A percentile compares a stretch with the other conserved stretches of the same genome.
Evolutionary conservation across 805 yeast species (phyloP).

Genomic region (Candida quercuum): DNA sequence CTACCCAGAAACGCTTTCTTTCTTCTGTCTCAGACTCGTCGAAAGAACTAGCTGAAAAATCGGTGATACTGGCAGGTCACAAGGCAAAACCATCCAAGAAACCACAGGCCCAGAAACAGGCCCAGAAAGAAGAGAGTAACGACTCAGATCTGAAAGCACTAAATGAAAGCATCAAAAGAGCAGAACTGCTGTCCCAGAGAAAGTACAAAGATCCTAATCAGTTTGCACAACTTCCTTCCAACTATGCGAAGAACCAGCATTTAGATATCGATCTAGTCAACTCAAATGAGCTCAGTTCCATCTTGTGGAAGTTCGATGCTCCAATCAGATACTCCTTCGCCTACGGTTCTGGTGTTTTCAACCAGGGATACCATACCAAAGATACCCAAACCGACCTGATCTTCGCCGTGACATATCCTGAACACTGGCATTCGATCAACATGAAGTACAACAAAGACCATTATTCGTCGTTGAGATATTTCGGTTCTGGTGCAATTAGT

Average conservation of each 20-base stretch:
- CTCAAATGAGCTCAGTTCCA: conserved; percentile 38
- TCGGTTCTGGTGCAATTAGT: conserved; percentile 57
- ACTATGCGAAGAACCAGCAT: conserved; percentile 56
- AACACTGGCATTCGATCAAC: conserved; percentile 73
- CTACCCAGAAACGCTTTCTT: conserved; percentile 9
- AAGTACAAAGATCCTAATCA: conserved; percentile 12
- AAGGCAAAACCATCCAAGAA: not conserved
- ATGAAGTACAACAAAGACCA: conserved; percentile 63
- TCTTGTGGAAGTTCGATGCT: conserved; percentile 56
- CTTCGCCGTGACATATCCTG: conserved; percentile 70
- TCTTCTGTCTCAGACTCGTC: conserved; percentile 18
- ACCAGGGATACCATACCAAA: conserved; percentile 49
- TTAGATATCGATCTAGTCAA: conserved; percentile 37
- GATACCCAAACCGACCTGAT: conserved; percentile 82
- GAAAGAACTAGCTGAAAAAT: conserved; percentile 19
- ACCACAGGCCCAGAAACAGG: not conserved
- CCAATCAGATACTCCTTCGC: conserved; percentile 83
- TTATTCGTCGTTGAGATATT: conserved; percentile 60
- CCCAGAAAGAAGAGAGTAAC: conserved; percentile 3
- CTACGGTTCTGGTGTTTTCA: conserved; percentile 91
- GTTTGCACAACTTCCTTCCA: conserved; percentile 38
- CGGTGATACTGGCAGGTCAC: conserved; percentile 16
- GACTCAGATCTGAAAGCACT: conserved; percentile 17
- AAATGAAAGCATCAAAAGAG: conserved; percentile 22
- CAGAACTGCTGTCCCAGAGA: conserved; percentile 18